A percentile compares a stretch with the other conserved stretches of the same genome.
Evolutionary conservation across 257 asterid species (phyloP).

Genomic region (Jacaranda copaia): DNA sequence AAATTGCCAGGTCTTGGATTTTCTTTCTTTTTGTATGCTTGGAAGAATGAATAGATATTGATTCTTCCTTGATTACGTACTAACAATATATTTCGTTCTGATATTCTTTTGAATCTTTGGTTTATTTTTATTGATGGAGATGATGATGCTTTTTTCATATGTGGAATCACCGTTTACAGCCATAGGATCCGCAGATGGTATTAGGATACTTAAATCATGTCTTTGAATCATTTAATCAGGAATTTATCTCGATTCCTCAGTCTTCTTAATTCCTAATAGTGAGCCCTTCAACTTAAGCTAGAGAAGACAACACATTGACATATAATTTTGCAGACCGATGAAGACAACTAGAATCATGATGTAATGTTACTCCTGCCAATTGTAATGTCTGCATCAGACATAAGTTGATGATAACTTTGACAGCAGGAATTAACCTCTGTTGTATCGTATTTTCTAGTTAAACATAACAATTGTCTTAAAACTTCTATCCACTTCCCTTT

Average conservation of each 20-base stretch:
- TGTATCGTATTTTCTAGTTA: background rate
- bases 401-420: constrained; percentile 7
- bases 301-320: too few relatives aligned
- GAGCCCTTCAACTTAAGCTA: background rate
- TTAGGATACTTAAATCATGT: constrained; percentile 17
- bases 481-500: background rate
- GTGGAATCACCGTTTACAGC: background rate
- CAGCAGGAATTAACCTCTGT: constrained; percentile 2
- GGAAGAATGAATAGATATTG: constrained; percentile 72
- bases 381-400: constrained; percentile 4
- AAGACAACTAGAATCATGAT: too few relatives aligned
- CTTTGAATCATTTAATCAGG: constrained; percentile 4
- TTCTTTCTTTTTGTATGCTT: constrained; percentile 74
- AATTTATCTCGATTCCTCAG: background rate
- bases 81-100: constrained; percentile 24
- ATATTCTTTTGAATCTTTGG: constrained; percentile 35
- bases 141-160: constrained; percentile 5
- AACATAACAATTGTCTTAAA: background rate
- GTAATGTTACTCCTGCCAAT: background rate
- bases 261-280: background rate
- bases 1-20: constrained; percentile 60
- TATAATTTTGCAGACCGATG: background rate
- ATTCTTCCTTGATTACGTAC: constrained; percentile 30
- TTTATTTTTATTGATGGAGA: constrained; percentile 30
- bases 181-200: background rate